Conservation (phyloP, 139 green algal species). For the Eudorina sp. region DNA sequence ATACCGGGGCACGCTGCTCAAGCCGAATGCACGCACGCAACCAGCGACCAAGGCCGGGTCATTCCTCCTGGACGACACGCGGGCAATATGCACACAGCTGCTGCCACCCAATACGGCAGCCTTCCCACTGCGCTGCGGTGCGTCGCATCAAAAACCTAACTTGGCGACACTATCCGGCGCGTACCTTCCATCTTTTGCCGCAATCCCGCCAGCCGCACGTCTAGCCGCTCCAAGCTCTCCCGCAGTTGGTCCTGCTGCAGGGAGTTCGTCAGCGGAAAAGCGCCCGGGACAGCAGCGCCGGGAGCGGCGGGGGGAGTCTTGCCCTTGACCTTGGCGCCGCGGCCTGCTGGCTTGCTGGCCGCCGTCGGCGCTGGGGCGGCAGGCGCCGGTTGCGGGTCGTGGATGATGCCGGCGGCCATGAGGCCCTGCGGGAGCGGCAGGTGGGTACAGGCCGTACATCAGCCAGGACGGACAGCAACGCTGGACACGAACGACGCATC, state of each 20-base stretch:
- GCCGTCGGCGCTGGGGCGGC: neutral
- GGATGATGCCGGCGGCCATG: slow-evolving; percentile 38
- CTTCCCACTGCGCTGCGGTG: no score
- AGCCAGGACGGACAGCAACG: no score
- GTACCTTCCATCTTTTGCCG: slow-evolving; percentile 46
- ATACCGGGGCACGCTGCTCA: no score
- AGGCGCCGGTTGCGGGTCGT: neutral
- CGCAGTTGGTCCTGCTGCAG: slow-evolving; percentile 55
- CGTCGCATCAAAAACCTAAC: no score
- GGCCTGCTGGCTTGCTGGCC: neutral
- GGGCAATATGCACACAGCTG: no score
- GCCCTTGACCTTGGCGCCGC: neutral
- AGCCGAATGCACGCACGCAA: no score
- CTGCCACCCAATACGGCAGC: no score
- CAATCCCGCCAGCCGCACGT: slow-evolving; percentile 48
- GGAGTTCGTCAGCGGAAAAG: slow-evolving; percentile 29
- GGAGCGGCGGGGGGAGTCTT: neutral
- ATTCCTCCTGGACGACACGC: no score
- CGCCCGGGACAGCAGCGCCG: neutral
- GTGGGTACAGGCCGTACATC: no score
- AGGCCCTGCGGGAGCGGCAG: slow-evolving; percentile 36
- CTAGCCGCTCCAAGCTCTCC: slow-evolving; percentile 60
- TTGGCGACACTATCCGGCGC: neutral
- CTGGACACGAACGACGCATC: no score
- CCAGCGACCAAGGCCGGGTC: no score